These are phyloP conservation scores for Pichia scutulata DNA, from an alignment of 805 yeast genomes.

Conservation along the genomic window DNA sequence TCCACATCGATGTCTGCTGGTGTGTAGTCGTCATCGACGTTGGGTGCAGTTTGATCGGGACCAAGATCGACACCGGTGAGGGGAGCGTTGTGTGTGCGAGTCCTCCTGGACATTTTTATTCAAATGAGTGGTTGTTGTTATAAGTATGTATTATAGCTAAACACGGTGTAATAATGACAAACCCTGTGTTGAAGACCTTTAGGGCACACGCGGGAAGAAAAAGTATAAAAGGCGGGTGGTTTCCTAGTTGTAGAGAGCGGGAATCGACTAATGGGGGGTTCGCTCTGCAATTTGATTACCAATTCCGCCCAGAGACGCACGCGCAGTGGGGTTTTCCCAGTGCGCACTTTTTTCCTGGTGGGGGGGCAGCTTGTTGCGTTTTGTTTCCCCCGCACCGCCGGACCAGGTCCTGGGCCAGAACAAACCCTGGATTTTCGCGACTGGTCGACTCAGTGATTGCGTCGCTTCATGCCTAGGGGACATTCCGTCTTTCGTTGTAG, in stretches of 20 bases:
- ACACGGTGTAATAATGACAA: neutral
- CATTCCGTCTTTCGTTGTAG: neutral
- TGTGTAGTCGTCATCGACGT: neutral
- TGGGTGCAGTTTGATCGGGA: neutral
- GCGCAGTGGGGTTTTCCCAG: neutral
- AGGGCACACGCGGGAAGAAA: neutral
- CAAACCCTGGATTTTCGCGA: neutral
- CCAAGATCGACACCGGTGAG: neutral
- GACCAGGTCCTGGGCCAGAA: neutral
- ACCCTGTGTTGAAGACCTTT: neutral
- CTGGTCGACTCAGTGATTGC: neutral
- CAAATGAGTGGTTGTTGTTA: too few relatives aligned
- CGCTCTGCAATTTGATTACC: constrained; percentile 10
- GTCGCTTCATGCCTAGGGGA: neutral
- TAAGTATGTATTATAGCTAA: too few relatives aligned
- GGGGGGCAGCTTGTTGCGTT: too few relatives aligned
- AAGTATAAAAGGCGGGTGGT: neutral
- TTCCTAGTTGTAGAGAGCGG: too few relatives aligned
- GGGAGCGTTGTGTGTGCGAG: neutral
- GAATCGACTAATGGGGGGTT: too few relatives aligned
- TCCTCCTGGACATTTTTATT: neutral
- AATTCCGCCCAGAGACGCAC: neutral
- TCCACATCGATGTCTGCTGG: constrained; percentile 12
- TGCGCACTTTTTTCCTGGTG: neutral
- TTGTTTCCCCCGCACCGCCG: neutral